phyloP scores from a whole-genome alignment of 495 filamentous ascomycete genomes.

The Elaphomyces granulatus region DNA sequence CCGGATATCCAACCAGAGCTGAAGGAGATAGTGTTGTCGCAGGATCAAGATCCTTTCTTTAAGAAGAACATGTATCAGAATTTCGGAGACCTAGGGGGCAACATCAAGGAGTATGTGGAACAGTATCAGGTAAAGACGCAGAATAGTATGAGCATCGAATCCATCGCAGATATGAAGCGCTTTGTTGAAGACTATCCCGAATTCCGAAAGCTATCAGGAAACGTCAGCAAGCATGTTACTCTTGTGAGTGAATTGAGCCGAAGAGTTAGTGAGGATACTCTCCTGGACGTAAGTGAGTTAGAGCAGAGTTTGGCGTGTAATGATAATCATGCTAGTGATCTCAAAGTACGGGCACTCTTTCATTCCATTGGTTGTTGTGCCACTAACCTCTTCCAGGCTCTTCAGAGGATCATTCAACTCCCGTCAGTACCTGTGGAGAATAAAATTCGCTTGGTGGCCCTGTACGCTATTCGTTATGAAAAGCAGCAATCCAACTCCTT shows the following conservation, averaged over 20 bases:
- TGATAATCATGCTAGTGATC: constrained; percentile 77
- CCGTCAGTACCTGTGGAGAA: constrained; percentile 57
- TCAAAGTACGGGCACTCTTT: constrained; percentile 45
- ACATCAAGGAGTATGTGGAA: constrained; percentile 97
- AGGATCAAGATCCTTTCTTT: constrained; percentile 98
- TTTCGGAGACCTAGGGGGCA: constrained; percentile 91
- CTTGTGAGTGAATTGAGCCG: constrained; percentile 86
- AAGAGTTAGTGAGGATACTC: constrained; percentile 64
- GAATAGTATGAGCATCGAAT: constrained; percentile 86
- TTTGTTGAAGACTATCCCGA: constrained; percentile 98
- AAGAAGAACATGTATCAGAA: constrained; percentile 99
- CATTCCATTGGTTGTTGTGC: background rate
- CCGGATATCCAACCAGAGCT: constrained; percentile 84
- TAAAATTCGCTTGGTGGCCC: constrained; percentile 76
- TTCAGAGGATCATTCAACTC: constrained; percentile 71
- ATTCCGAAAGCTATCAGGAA: constrained; percentile 90
- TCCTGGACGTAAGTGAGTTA: constrained; percentile 88
- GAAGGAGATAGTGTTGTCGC: constrained; percentile 88
- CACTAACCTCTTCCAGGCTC: constrained; percentile 37
- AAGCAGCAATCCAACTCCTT: constrained; percentile 68
- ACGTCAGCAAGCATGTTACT: constrained; percentile 97
- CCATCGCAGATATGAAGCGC: constrained; percentile 95
- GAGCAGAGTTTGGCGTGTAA: constrained; percentile 96
- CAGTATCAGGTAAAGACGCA: constrained; percentile 94
- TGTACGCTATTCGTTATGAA: constrained; percentile 86